Conservation (phyloP, 2,329 filamentous ascomycete species). For the Neonectria faginata region DNA sequence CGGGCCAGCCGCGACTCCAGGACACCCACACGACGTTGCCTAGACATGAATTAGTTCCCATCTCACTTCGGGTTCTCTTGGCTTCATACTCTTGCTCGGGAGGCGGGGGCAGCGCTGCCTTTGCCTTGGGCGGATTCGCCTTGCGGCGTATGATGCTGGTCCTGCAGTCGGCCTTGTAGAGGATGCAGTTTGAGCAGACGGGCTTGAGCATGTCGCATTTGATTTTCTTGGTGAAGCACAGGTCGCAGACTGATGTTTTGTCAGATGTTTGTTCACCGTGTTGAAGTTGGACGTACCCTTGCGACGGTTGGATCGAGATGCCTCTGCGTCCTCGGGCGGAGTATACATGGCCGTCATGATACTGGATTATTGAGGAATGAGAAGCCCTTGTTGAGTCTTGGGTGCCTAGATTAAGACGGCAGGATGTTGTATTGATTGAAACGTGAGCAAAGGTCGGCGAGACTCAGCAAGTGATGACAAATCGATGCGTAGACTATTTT, state of each 20-base stretch:
- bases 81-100: conserved; percentile 1
- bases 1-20: conserved; percentile 46
- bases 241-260: conserved; percentile 51
- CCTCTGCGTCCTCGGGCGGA: conserved; percentile 31
- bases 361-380: not conserved
- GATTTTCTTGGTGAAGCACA: conserved; percentile 61
- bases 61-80: not conserved
- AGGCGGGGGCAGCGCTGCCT: conserved; percentile 25
- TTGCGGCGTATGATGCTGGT: conserved; percentile 45
- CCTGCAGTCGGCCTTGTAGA: conserved; percentile 56
- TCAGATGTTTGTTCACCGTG: not conserved
- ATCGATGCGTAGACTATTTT: conserved; percentile 21
- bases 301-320: conserved; percentile 36
- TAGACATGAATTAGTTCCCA: conserved; percentile 6
- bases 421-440: not conserved
- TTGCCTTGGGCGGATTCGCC: conserved; percentile 36
- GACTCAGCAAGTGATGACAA: conserved; percentile 36
- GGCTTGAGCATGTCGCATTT: conserved; percentile 60
- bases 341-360: conserved; percentile 15
- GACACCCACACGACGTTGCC: conserved; percentile 9
- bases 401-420: not conserved
- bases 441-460: not conserved
- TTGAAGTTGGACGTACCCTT: conserved; percentile 29
- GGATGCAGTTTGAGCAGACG: conserved; percentile 56
- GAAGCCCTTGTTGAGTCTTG: not conserved